Conservation (phyloP, 129 eudicot species). For the Artemisia argyi region DNA sequence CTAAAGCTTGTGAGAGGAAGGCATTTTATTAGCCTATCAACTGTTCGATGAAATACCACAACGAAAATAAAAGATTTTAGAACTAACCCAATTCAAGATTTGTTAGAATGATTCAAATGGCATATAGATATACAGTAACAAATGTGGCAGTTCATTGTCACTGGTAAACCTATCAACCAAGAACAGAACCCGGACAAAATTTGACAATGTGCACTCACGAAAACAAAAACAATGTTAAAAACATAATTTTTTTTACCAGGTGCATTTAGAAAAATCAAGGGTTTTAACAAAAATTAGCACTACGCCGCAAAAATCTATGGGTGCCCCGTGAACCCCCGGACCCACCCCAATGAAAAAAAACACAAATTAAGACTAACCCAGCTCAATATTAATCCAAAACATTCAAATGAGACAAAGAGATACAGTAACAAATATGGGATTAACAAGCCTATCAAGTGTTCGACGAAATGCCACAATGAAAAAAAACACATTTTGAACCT, state of each 20-base stretch:
- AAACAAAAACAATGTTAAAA: too few species aligned
- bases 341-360: too few species aligned
- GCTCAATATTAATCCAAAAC: too few species aligned
- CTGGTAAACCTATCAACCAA: too few species aligned
- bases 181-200: too few species aligned
- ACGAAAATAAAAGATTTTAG: background rate
- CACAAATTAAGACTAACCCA: too few species aligned
- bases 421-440: conserved; percentile 84
- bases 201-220: too few species aligned
- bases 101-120: background rate
- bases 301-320: conserved; percentile 54
- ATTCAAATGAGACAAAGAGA: background rate
- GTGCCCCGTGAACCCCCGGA: too few species aligned
- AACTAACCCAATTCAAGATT: background rate
- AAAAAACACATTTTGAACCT: background rate
- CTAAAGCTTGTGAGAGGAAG: too few species aligned
- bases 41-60: conserved; percentile 48
- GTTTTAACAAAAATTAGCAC: conserved; percentile 26
- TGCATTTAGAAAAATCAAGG: too few species aligned
- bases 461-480: conserved; percentile 27
- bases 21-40: conserved; percentile 94
- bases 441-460: conserved; percentile 96
- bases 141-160: conserved; percentile 34
- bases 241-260: too few species aligned
- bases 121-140: conserved; percentile 46